Percentiles rank a stretch among this genome's conserved stretches.
These are phyloP conservation scores for Penicillium psychrofluorescens DNA, from an alignment of 495 filamentous ascomycete species.

Conservation along the genomic window DNA sequence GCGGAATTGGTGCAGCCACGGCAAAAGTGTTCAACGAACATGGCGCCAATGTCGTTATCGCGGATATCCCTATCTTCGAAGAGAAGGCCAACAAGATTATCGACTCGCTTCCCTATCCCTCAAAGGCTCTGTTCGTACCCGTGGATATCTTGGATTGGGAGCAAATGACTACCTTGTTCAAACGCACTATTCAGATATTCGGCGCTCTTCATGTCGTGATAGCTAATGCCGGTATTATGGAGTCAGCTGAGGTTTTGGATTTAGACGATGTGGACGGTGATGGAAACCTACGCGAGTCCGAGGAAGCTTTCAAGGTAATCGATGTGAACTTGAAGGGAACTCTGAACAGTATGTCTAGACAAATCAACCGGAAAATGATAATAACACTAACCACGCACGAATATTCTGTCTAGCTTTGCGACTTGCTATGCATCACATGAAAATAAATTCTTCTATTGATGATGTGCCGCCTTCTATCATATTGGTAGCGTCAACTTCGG, in stretches of 20 bases:
- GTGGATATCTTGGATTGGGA: constrained; percentile 19
- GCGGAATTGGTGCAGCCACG: constrained; percentile 32
- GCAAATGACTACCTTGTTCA: constrained; percentile 43
- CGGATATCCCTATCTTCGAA: constrained; percentile 13
- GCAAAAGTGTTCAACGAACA: constrained; percentile 15
- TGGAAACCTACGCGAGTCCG: constrained; percentile 12
- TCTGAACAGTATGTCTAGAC: constrained; percentile 18
- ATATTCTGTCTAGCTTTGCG: constrained; percentile 3
- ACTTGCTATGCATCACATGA: constrained; percentile 14
- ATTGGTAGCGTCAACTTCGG: constrained; percentile 18
- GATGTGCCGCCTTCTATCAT: constrained; percentile 4
- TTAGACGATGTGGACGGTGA: constrained; percentile 11
- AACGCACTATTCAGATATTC: constrained; percentile 39
- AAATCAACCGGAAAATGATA: background rate
- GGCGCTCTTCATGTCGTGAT: constrained; percentile 55
- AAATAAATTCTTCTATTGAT: background rate
- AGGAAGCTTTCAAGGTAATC: constrained; percentile 17
- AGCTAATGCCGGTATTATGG: constrained; percentile 61
- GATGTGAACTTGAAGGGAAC: constrained; percentile 31
- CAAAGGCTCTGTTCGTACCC: constrained; percentile 12
- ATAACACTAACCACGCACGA: background rate
- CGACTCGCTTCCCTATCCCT: constrained; percentile 5
- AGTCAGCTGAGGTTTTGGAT: constrained; percentile 14
- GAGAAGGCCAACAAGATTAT: constrained; percentile 9
- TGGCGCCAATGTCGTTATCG: constrained; percentile 23